Conservation (phyloP, 768 basidiomycete species). For the Leccinum broughii region DNA sequence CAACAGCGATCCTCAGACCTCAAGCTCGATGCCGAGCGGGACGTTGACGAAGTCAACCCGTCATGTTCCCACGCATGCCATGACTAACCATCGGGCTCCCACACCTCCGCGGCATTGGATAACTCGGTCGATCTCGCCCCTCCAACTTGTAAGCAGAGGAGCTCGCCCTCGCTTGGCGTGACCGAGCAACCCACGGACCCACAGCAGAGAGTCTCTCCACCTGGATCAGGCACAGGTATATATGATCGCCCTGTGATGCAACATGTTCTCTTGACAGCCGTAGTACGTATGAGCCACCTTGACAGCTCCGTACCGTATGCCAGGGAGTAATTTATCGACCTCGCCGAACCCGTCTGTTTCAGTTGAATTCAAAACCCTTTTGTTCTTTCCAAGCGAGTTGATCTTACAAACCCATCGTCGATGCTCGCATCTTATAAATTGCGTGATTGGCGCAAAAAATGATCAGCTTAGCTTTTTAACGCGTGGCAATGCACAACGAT, state of each 20-base stretch:
- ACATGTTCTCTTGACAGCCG: neutral
- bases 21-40: neutral
- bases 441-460: neutral
- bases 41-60: neutral
- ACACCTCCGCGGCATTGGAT: slow-evolving; percentile 14
- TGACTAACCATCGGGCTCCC: neutral
- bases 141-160: too few relatives aligned
- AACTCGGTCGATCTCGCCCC: neutral
- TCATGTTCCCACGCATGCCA: slow-evolving; percentile 1
- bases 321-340: neutral
- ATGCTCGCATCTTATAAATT: neutral
- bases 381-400: neutral
- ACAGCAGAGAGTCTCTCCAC: too few relatives aligned
- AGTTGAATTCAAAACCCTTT: neutral
- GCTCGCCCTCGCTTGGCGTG: neutral
- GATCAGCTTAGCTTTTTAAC: neutral
- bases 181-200: neutral
- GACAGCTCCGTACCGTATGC: neutral
- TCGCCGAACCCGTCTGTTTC: neutral
- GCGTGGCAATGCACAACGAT: neutral
- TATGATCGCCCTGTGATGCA: neutral
- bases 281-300: neutral
- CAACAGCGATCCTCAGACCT: neutral
- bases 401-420: neutral
- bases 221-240: neutral